Percentiles rank a stretch among this genome's conserved stretches.
Evolutionary conservation across 805 yeast genomes (phyloP).

Genomic region (Metschnikowia noctiluminum): DNA sequence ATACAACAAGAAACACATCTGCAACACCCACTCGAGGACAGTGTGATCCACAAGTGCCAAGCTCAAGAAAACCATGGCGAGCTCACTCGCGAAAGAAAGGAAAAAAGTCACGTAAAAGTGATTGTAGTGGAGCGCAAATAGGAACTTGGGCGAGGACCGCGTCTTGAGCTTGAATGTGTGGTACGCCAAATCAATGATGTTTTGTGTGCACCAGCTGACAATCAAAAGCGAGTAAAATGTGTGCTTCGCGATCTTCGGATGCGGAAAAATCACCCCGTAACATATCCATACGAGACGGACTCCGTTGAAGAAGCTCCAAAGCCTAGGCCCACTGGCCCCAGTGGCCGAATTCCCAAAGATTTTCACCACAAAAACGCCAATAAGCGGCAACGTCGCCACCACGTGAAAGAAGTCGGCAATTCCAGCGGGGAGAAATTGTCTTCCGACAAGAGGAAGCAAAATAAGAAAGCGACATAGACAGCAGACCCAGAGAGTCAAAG

Average conservation of each 20-base stretch:
- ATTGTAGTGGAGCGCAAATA: constrained; percentile 37
- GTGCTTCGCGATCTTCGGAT: constrained; percentile 41
- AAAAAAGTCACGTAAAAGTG: constrained; percentile 36
- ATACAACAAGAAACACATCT: constrained; percentile 28
- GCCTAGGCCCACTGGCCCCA: constrained; percentile 9
- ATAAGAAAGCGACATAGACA: constrained; percentile 48
- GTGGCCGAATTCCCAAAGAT: constrained; percentile 3
- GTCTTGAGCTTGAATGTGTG: constrained; percentile 36
- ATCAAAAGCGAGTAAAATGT: constrained; percentile 39
- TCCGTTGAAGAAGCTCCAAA: constrained; percentile 30
- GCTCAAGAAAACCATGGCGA: constrained; percentile 34
- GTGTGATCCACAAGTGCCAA: constrained; percentile 27
- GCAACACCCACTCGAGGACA: constrained; percentile 25
- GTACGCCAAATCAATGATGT: constrained; percentile 33
- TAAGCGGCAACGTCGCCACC: constrained; percentile 34
- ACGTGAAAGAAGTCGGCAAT: constrained; percentile 61
- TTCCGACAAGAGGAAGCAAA: constrained; percentile 62
- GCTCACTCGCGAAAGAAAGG: constrained; percentile 29
- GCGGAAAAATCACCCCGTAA: constrained; percentile 40
- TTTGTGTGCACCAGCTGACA: constrained; percentile 32
- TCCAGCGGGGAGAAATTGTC: constrained; percentile 65
- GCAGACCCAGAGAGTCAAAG: constrained; percentile 46
- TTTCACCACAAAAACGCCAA: constrained; percentile 20
- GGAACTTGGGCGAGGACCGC: constrained; percentile 30
- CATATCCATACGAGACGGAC: constrained; percentile 37